Evolutionary conservation across 352 stramenopile species (phyloP), one percentile per base, ranked within the genome.

Genomic region (Pythium plurisporium): DNA sequence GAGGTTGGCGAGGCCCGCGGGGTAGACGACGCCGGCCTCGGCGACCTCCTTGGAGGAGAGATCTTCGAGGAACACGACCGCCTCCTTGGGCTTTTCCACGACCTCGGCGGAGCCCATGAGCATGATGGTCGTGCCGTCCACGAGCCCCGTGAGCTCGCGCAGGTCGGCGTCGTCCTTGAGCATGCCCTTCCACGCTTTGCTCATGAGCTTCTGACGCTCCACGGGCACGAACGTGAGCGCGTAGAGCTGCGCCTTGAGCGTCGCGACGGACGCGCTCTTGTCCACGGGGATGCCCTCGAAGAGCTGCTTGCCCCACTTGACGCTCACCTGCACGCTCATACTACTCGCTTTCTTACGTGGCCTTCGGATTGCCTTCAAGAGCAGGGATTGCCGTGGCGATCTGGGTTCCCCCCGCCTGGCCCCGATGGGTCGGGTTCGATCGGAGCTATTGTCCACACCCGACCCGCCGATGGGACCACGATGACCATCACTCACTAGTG

Each of bases 31-130:
- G n/a, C 89, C 89, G 8, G 78, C 73, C 15, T 80, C 69, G 11
- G 89, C 87, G 48, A 96, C 77, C 29, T 96, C 88, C 57, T 86
- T 87, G 31, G 66, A 68, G 9, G 76, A 75, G 70, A 95, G 81
- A 62, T 96, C 89, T 65, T 96, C 87, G 47, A 96, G 75, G 70
- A 96, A 96, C 31, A 94, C 55, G 30, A 79, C 74, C 22, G 72
- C 74, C 50, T 92, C 76, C 64, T 81, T 82, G 30, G 91, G 91
- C 54, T 90, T 92, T 46, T 82, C 64, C 14, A 98, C 76, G 8
- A 95, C 82, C 46, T 98, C 93, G 8, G 92, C 91, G 25, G 89
- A 97, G 31, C 95, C 95, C 84, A 98, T 98, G 59, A 98, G 77
- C 72, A 96, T 97, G 25, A 98, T 65, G 22, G 74, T 72, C 12